Base-by-base conservation (phyloP, 208 protist species). In the Leishmania lainsoni region DNA sequence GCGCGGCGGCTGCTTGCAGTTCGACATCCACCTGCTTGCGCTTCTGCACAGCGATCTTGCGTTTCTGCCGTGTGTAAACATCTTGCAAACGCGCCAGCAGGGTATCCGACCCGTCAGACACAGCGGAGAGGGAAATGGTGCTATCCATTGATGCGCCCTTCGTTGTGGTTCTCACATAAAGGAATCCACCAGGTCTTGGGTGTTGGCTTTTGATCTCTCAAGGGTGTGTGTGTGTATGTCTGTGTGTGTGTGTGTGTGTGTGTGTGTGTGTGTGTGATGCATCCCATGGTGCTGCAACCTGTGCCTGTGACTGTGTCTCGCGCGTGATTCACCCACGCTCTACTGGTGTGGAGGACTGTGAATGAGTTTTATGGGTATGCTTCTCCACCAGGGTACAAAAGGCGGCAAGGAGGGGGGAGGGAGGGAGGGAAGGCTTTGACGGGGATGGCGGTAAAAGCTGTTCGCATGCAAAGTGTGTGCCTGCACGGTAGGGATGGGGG, bases 51-150 rank as follows among this genome's bases (percentile, higher is more conserved):
- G 92, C 73, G 16, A 91, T 81, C 2, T 88, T 45, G 10, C 78
- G 77, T 29, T 88, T 89, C 51, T 94, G 87, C 9, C 84, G 72
- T 5, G 81, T 79, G 80, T 93, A 94, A 69, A 84, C 92, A 29
- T 90, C 82, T 49, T 91, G 83, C 74, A 97, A 73, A 0, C 91
- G 86, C 5, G 80, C 52, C n/a, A 89, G 61, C 20, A 89, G 69
- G 1, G 78, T 42, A 56, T 89, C 86, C 5, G 75, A 35, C 45
- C 61, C 29, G 14, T 69, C 72, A 32, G 74, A n/a, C 14, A 17
- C 35, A 3, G 56, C 74, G 22, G 22, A 22, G 54, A 77, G 52
- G 26, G 74, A 65, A 22, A 32, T 8, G 22, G 5, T 77, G 56
- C 39, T 77, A 20, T 77, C 74, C 74, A 77, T 59, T n/a, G 74